Percentiles rank a stretch among this genome's conserved stretches.
These are phyloP conservation scores for Carnegiea gigantea DNA, from an alignment of 179 eudicot species.

Conservation along the genomic window DNA sequence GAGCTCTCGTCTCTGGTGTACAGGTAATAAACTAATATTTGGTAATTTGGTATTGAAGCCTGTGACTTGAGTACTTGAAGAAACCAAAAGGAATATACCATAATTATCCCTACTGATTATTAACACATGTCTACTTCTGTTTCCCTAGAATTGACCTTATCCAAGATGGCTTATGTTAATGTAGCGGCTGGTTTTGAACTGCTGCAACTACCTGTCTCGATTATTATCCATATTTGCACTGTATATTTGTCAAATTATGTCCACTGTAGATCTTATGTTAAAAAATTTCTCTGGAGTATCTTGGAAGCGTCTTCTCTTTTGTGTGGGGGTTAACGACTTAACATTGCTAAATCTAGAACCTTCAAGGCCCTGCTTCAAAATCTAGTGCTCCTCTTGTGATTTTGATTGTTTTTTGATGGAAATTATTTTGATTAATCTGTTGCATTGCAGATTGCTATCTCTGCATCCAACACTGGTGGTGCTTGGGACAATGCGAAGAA, in stretches of 20 bases:
- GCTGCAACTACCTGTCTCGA: too few species aligned
- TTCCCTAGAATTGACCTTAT: too few species aligned
- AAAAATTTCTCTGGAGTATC: neutral
- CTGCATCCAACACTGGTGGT: conserved; percentile 96
- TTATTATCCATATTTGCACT: too few species aligned
- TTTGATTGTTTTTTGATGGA: neutral
- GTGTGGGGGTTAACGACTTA: neutral
- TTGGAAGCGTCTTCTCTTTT: neutral
- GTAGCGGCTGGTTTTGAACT: too few species aligned
- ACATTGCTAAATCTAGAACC: neutral
- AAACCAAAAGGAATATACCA: too few species aligned
- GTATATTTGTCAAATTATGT: too few species aligned
- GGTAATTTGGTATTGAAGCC: too few species aligned
- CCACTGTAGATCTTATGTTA: too few species aligned
- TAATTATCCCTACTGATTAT: too few species aligned
- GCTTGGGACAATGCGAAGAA: conserved; percentile 99
- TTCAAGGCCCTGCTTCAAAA: neutral
- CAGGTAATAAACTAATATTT: conserved; percentile 48
- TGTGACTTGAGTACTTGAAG: too few species aligned
- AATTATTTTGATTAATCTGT: neutral
- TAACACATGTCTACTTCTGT: too few species aligned
- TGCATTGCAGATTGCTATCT: conserved; percentile 71
- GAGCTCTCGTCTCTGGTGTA: conserved; percentile 92
- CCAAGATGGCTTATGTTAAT: too few species aligned
- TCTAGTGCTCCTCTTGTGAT: neutral